A percentile compares a stretch with the other conserved stretches of the same genome.
Evolutionary conservation across 2,329 filamentous ascomycete genomes (phyloP).

Genomic region (Cladosporium sp.): DNA sequence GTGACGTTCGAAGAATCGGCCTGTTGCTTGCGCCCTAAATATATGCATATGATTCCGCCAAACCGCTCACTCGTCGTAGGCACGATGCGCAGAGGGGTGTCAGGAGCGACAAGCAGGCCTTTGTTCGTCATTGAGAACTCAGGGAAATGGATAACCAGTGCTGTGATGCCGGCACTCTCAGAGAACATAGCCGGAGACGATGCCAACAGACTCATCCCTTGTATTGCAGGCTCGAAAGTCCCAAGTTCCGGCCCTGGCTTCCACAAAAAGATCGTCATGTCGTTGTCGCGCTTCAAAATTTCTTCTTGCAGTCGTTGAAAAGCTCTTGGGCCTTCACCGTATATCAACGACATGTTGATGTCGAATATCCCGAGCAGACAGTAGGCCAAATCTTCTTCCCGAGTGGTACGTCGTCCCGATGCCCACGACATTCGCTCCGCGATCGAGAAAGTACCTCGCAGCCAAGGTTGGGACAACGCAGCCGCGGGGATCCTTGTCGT

Average conservation of each 20-base stretch:
- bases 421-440: constrained; percentile 26
- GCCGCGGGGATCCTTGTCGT: too few species aligned
- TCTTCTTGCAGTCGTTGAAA: constrained; percentile 27
- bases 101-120: not conserved
- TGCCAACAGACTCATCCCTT: not conserved
- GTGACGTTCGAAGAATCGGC: too few species aligned
- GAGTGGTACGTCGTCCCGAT: constrained; percentile 15
- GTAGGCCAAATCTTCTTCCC: constrained; percentile 47
- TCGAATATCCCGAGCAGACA: constrained; percentile 48
- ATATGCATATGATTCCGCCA: too few species aligned
- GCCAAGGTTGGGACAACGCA: not conserved
- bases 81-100: not conserved
- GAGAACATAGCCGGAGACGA: not conserved
- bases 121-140: not conserved
- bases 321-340: constrained; percentile 38
- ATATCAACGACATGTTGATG: constrained; percentile 47
- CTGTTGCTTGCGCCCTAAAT: too few species aligned
- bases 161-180: too few species aligned
- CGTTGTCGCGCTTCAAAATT: constrained; percentile 19
- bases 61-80: too few species aligned
- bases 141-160: not conserved
- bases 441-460: not conserved
- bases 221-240: too few species aligned
- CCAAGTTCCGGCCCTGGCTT: not conserved
- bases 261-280: constrained; percentile 29